phyloP scores from a whole-genome alignment of 1,139 yeast genomes.

The Yamadazyma diospyri region DNA sequence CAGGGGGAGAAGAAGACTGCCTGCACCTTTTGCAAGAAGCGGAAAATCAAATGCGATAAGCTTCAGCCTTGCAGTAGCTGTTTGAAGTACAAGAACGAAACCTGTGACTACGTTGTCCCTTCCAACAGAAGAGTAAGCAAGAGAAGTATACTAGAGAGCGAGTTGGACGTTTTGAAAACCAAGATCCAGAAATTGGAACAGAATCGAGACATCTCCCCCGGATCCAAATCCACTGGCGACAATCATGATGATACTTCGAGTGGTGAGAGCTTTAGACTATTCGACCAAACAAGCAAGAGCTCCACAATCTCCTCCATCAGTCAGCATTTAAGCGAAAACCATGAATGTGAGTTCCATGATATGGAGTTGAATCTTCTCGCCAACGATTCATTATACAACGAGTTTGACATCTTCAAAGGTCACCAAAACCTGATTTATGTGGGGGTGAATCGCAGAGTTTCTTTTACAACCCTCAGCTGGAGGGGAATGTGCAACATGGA shows the following conservation, averaged over 20 bases:
- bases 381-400: conserved; percentile 2
- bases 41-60: conserved; percentile 15
- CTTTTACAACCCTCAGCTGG: conserved; percentile 37
- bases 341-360: conserved; percentile 5
- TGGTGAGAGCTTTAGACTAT: too few relatives aligned
- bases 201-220: not conserved
- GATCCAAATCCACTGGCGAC: too few relatives aligned
- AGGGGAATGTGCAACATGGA: conserved; percentile 27
- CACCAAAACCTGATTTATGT: not conserved
- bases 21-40: conserved; percentile 12
- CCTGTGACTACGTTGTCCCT: conserved; percentile 8
- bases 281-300: not conserved
- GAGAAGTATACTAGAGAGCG: conserved; percentile 4
- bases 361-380: conserved; percentile 5
- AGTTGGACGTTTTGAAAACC: conserved; percentile 4
- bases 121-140: conserved; percentile 5
- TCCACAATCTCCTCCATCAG: not conserved
- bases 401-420: conserved; percentile 6
- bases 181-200: conserved; percentile 6
- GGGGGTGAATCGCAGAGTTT: conserved; percentile 12
- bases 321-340: too few relatives aligned
- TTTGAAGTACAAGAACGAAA: conserved; percentile 9
- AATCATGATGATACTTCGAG: too few relatives aligned
- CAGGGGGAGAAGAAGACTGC: conserved; percentile 5
- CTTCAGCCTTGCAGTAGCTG: conserved; percentile 13